phyloP scores from a whole-genome alignment of 805 yeast genomes.

The Kodamaea kaohsiungensis region DNA sequence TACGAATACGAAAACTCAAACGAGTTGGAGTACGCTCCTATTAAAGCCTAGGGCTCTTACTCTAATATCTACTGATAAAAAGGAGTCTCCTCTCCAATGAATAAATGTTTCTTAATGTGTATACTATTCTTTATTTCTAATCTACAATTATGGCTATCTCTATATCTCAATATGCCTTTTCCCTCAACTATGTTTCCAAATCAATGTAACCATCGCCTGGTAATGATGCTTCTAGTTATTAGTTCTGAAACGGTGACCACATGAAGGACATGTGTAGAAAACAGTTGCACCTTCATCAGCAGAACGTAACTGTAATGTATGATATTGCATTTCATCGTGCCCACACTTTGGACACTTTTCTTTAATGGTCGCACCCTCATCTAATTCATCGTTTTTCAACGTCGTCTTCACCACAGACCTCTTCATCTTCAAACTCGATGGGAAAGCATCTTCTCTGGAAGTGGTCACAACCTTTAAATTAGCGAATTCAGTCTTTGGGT shows the following conservation, averaged over 20 bases:
- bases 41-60: neutral
- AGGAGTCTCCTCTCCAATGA: neutral
- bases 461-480: conserved; percentile 83
- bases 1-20: conserved; percentile 89
- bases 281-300: conserved; percentile 99
- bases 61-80: neutral
- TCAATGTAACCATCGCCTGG: neutral
- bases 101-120: conserved; percentile 4
- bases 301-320: conserved; percentile 91
- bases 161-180: neutral
- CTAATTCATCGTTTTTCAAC: conserved; percentile 72
- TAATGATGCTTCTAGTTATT: conserved; percentile 57
- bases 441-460: conserved; percentile 92
- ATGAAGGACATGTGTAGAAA: conserved; percentile 90
- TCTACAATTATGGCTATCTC: conserved; percentile 6
- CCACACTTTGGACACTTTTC: conserved; percentile 99
- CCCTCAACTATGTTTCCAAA: neutral
- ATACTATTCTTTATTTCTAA: conserved; percentile 9
- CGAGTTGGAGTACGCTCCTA: conserved; percentile 72
- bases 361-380: conserved; percentile 94
- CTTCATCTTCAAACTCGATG: conserved; percentile 77
- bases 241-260: conserved; percentile 93
- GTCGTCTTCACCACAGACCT: conserved; percentile 89
- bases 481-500: conserved; percentile 56
- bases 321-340: conserved; percentile 96